Evolutionary conservation across 2,329 filamentous ascomycete species (phyloP).

Genomic region (Colletotrichum sp.): DNA sequence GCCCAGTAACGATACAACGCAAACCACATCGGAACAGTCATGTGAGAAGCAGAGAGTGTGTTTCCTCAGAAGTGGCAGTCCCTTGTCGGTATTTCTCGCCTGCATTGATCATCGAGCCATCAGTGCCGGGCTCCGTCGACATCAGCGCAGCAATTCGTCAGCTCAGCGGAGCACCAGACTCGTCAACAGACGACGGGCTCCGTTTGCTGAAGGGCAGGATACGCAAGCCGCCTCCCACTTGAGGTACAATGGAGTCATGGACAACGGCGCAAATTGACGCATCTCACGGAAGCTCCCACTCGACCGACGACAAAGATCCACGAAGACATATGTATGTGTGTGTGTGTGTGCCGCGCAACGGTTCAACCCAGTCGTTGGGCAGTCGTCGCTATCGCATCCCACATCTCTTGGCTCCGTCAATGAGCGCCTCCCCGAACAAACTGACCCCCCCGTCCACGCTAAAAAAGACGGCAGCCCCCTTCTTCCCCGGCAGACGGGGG

Average conservation of each 20-base stretch:
- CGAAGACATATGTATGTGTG: neutral
- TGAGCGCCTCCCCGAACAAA: neutral
- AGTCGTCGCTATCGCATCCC: neutral
- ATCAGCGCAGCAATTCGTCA: neutral
- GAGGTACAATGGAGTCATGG: neutral
- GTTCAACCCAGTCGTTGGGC: neutral
- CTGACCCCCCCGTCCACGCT: conserved; percentile 6
- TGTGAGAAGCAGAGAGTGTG: neutral
- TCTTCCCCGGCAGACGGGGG: neutral
- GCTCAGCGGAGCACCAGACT: neutral
- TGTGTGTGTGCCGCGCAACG: neutral
- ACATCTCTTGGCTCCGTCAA: conserved; percentile 2
- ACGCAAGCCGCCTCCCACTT: neutral
- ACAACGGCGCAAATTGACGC: neutral
- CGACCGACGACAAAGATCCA: neutral
- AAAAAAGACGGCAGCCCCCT: conserved; percentile 5
- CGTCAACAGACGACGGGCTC: neutral
- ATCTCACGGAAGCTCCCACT: neutral
- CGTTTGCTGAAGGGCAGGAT: neutral
- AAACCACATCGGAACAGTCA: neutral
- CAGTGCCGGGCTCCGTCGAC: neutral
- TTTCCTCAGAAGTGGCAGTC: neutral
- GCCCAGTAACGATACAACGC: neutral
- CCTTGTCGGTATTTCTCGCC: neutral
- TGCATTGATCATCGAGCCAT: neutral